Base-by-base conservation (phyloP, 805 yeast genomes). In the Lachancea nothofagi region DNA sequence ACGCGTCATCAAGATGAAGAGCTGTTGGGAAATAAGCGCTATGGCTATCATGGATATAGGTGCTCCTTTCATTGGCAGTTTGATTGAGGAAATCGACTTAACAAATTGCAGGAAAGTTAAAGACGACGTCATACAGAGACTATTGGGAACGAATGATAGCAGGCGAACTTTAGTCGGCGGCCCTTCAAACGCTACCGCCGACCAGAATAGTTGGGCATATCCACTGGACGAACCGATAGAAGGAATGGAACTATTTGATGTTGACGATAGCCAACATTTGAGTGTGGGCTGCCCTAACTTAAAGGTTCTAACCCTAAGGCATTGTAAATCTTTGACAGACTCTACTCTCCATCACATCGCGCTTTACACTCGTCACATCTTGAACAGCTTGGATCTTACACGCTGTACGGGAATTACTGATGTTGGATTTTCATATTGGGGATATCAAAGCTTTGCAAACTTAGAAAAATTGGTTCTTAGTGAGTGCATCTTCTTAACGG, bases 41-140 rank as follows among this genome's bases (percentile, higher is more conserved):
- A 79, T 81, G 85, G 83, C 89, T 2, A 80, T 83, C 22, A 80
- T 83, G 87, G 90, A 83, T 55, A 59, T 83, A 29, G 73, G 86
- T 1, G 78, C 74, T 1, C 80, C 81, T 0, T 69, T 74, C 48
- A 77, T 81, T 23, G 88, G 88, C 7, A 65, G 69, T 24, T 61
- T 70, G 45, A 61, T 83, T 27, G 75, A 69, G 40, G 78, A 74
- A 38, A 64, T 83, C 15, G 87, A 83, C 55, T 64, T 83, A 30
- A 72, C 84, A 7, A 82, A 83, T 57, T 83, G 90, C 50, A 65
- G 88, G 17, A 80, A 78, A 49, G 86, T 83, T 1, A 67, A 78
- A 36, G 93, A 83, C 55, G 78, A 75, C 49, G 87, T 82, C 4
- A 62, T 83, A 28, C 81, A 80, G 48, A 65, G 88, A 48, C 61